phyloP scores from a whole-genome alignment of 2,329 filamentous ascomycete genomes.

The Penicillium decumbens region DNA sequence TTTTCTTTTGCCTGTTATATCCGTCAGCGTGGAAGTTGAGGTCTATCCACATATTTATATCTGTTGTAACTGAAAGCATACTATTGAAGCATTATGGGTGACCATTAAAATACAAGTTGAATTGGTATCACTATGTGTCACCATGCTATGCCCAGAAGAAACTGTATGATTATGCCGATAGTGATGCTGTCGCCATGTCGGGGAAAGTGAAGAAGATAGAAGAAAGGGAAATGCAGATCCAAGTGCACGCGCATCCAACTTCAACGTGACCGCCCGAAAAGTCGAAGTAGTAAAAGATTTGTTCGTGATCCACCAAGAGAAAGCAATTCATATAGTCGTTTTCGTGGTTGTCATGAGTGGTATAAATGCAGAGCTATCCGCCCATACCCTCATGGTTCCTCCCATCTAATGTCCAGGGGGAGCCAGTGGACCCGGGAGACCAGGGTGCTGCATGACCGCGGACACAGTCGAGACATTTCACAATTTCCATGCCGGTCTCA shows the following conservation, averaged over 20 bases:
- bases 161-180: neutral
- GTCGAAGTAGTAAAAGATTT: neutral
- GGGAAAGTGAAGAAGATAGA: neutral
- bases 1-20: slow-evolving; percentile 6
- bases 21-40: slow-evolving; percentile 7
- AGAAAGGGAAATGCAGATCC: neutral
- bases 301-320: neutral
- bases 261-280: neutral
- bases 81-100: neutral
- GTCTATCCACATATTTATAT: neutral
- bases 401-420: slow-evolving; percentile 15
- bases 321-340: slow-evolving; percentile 4
- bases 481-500: slow-evolving; percentile 35
- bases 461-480: slow-evolving; percentile 38
- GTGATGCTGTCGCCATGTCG: neutral
- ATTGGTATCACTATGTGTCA: slow-evolving; percentile 11
- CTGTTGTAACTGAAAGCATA: neutral
- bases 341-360: neutral
- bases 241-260: slow-evolving; percentile 1
- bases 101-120: slow-evolving; percentile 3
- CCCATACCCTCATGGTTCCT: slow-evolving; percentile 13
- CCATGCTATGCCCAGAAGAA: slow-evolving; percentile 2
- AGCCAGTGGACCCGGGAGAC: slow-evolving; percentile 6
- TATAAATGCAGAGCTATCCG: slow-evolving; percentile 3
- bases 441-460: slow-evolving; percentile 17